phyloP scores from a whole-genome alignment of 2,329 filamentous ascomycete species.

The Exserohilum turcica region DNA sequence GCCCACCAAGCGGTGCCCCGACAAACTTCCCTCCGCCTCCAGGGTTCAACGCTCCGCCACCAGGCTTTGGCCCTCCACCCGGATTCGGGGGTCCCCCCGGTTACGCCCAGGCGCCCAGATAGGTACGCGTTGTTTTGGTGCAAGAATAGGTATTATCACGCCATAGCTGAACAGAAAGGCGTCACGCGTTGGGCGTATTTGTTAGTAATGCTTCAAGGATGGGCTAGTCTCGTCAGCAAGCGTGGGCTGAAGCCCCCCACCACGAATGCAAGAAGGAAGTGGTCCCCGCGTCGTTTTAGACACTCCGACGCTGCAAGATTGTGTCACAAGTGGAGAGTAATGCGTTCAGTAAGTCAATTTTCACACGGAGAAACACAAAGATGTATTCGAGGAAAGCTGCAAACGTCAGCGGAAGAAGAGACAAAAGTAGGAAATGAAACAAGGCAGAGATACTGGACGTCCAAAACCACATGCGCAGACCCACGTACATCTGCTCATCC shows the following conservation, averaged over 20 bases:
- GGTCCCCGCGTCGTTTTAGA: background rate
- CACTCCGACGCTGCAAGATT: background rate
- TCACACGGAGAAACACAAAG: background rate
- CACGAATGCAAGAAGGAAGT: background rate
- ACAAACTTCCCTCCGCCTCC: slow-evolving; percentile 36
- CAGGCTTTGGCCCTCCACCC: slow-evolving; percentile 30
- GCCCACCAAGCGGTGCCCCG: slow-evolving; percentile 72
- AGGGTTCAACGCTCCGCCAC: slow-evolving; percentile 28
- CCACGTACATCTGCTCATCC: slow-evolving; percentile 2
- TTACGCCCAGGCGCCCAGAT: slow-evolving; percentile 17
- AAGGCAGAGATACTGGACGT: slow-evolving; percentile 3
- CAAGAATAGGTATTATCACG: background rate
- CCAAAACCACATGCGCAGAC: slow-evolving; percentile 4
- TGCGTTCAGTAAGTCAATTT: background rate
- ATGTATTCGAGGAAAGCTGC: slow-evolving; percentile 4
- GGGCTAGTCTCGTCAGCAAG: background rate
- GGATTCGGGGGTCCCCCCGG: slow-evolving; percentile 22
- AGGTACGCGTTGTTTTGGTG: background rate
- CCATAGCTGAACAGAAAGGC: background rate
- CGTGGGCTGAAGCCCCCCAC: background rate
- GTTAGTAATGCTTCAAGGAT: background rate
- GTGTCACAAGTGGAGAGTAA: background rate
- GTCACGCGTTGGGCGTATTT: background rate
- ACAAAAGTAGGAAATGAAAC: slow-evolving; percentile 2
- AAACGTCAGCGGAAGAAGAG: slow-evolving; percentile 3